Evolutionary conservation across 2,329 filamentous ascomycete genomes (phyloP).

Genomic region (Chaetomium strumarium): DNA sequence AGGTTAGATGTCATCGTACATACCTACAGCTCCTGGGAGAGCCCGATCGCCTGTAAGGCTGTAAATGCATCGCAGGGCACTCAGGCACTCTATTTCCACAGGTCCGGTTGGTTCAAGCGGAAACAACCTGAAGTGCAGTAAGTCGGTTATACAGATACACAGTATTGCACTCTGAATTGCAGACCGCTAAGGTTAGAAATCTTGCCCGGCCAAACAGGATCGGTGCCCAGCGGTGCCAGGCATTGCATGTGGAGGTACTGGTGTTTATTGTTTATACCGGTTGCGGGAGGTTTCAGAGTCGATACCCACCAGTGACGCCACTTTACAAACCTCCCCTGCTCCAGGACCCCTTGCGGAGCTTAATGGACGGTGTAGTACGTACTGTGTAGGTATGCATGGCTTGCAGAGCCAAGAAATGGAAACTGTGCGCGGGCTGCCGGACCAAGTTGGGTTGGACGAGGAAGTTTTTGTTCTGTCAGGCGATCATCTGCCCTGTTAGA

Average conservation of each 20-base stretch:
- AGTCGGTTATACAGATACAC: too few species aligned
- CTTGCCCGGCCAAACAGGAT: slow-evolving; percentile 1
- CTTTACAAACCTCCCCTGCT: not conserved
- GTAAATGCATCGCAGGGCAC: too few species aligned
- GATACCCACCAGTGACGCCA: too few species aligned
- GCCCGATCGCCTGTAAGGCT: not conserved
- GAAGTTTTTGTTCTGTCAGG: slow-evolving; percentile 5
- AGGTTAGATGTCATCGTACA: not conserved
- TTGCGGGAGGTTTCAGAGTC: not conserved
- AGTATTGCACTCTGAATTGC: not conserved
- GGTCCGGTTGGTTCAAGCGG: not conserved
- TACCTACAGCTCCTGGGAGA: not conserved
- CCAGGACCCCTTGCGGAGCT: too few species aligned
- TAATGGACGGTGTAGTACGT: not conserved
- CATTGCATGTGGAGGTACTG: too few species aligned
- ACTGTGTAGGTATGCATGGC: slow-evolving; percentile 5
- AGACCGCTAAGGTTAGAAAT: not conserved
- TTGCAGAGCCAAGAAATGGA: slow-evolving; percentile 18
- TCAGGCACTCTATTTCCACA: too few species aligned
- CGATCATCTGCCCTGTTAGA: not conserved
- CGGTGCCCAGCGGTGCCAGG: slow-evolving; percentile 2
- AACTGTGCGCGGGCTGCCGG: not conserved
- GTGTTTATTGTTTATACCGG: too few species aligned
- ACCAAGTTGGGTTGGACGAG: slow-evolving; percentile 17
- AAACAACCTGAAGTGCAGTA: not conserved